Evolutionary conservation across 495 filamentous ascomycete species (phyloP), one percentile per base, ranked within the genome.

Genomic region (Niebla homalea): DNA sequence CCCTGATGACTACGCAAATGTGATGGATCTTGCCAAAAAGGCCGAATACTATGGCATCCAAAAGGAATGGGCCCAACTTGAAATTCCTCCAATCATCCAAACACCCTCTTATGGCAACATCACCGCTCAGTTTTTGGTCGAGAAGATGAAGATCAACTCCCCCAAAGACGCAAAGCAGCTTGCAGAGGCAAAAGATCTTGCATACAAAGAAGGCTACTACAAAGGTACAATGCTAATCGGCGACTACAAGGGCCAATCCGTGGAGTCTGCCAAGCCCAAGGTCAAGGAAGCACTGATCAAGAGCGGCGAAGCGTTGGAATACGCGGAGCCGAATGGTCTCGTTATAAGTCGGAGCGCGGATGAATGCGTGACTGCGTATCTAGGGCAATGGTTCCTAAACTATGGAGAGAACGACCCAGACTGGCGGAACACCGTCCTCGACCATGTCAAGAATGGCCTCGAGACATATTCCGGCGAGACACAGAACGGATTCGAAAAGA

Each of bases 141-240:
- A 95, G 70, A 79, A 90, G 62, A 72, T 96, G 60, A 98, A 98
- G 73, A 98, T 98, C 63, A 81, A 84, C 57, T 94, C 89, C 5
- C 89, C 92, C 48, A 98, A 96, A 67, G 92, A 98, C 59, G 73
- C 79, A 15, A 94, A 84, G 62, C 85, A 83, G 67, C 79, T 97
- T 15, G 82, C 82, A 21, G 83, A 96, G 70, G 92, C 92, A 26
- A 98, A 98, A 69, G 90, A 97, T 51, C 68, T 90, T 43, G 92
- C 92, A 4, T 98, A 98, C 70, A 93, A 88, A 64, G 89, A 94
- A 62, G 92, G 86, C n/a, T 96, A 86, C 72, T 98, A 97, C 71
- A 84, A 93, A 68, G 92, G 92, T 44, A 86, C 75, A 38, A 92
- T 98, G 86, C 65, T 87, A 37, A 74, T 85, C 48, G 92, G 92